A percentile compares a stretch with the other conserved stretches of the same genome.
These are phyloP conservation scores for Schoenoplectus tabernaemontani DNA, from an alignment of 202 grass and related monocot species.

Conservation along the genomic window DNA sequence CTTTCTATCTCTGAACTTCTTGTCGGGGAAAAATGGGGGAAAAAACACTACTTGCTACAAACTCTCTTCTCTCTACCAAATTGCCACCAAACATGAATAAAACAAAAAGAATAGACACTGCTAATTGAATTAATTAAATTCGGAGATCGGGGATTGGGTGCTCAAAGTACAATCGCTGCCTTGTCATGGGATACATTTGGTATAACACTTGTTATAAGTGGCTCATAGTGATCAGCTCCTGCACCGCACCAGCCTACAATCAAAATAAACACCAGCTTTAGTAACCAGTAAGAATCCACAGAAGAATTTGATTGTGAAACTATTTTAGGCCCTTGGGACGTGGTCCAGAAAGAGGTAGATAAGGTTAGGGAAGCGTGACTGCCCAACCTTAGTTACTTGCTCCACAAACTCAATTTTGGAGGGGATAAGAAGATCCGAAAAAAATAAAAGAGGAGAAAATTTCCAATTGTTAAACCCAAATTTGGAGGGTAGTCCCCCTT, in stretches of 20 bases:
- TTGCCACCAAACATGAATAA: conserved; percentile 3
- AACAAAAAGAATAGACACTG: conserved; percentile 19
- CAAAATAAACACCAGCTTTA: background rate
- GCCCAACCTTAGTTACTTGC: too few relatives aligned
- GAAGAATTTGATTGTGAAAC: background rate
- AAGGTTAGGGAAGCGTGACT: too few relatives aligned
- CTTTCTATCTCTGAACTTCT: conserved; percentile 11
- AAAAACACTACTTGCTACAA: conserved; percentile 21
- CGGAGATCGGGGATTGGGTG: background rate
- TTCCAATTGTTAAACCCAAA: too few relatives aligned
- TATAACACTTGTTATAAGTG: conserved; percentile 57
- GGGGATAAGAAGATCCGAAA: too few relatives aligned
- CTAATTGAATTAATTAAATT: conserved; percentile 29
- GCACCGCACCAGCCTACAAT: conserved; percentile 89
- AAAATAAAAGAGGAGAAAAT: too few relatives aligned
- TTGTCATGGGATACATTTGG: conserved; percentile 71
- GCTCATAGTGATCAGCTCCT: conserved; percentile 88
- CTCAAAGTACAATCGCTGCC: conserved; percentile 79
- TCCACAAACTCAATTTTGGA: too few relatives aligned
- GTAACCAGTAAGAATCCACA: background rate
- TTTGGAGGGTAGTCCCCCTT: too few relatives aligned
- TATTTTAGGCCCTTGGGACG: background rate
- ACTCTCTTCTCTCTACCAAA: conserved; percentile 25
- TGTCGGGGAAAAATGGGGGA: background rate
- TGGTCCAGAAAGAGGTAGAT: too few relatives aligned